A percentile compares a stretch with the other conserved stretches of the same genome.
These are phyloP conservation scores for Podaxis mareebaensis DNA, from an alignment of 768 basidiomycete species.

Conservation along the genomic window DNA sequence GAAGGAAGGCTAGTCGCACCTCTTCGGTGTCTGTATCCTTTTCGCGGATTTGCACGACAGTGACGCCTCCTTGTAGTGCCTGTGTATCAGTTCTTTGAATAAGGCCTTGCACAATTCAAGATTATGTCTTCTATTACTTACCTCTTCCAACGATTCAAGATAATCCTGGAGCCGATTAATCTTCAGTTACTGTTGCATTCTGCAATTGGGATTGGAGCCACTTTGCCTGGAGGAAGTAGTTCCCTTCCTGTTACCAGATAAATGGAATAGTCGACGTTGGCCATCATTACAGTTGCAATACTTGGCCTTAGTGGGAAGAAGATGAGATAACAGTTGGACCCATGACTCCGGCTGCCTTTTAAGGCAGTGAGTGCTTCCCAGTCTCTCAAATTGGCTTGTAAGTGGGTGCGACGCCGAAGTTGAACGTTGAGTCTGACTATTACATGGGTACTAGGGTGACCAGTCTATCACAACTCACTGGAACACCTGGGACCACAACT, in stretches of 20 bases:
- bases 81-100: constrained; percentile 29
- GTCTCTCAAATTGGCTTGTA: too few relatives aligned
- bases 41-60: constrained; percentile 87
- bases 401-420: too few relatives aligned
- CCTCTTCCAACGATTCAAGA: constrained; percentile 74
- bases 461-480: too few relatives aligned
- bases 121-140: constrained; percentile 25
- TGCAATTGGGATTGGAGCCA: constrained; percentile 27
- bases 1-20: constrained; percentile 40
- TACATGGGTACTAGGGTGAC: too few relatives aligned
- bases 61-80: constrained; percentile 86
- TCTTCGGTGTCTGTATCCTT: constrained; percentile 81
- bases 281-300: constrained; percentile 8
- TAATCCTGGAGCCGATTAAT: constrained; percentile 49
- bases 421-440: too few relatives aligned
- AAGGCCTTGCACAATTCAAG: background rate
- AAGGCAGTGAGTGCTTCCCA: too few relatives aligned
- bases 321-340: background rate
- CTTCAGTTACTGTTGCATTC: constrained; percentile 11
- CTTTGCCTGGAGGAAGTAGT: constrained; percentile 76
- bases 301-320: background rate
- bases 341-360: too few relatives aligned
- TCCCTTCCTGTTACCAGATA: constrained; percentile 88
- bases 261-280: constrained; percentile 61
- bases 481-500: too few relatives aligned